These are phyloP conservation scores for Pythium rishiriense DNA, from an alignment of 352 stramenopile genomes.

Conservation along the genomic window DNA sequence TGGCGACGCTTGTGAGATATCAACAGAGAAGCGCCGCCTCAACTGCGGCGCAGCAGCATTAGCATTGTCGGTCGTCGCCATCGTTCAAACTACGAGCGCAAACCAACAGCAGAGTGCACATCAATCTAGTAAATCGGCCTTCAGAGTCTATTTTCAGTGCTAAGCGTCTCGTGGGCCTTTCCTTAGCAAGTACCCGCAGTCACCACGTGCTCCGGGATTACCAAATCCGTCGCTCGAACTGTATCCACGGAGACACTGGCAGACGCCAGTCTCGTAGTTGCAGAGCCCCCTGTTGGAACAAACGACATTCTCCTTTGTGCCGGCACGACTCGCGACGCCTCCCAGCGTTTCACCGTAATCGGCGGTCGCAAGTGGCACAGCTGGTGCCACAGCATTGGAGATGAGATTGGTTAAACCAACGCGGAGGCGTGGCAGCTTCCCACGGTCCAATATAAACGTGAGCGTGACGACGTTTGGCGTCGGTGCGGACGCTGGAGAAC, in stretches of 20 bases:
- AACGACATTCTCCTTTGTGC: slow-evolving; percentile 87
- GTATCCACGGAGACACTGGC: slow-evolving; percentile 50
- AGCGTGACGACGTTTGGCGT: slow-evolving; percentile 53
- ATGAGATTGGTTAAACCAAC: slow-evolving; percentile 29
- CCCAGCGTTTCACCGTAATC: slow-evolving; percentile 46
- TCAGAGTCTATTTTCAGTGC: slow-evolving; percentile 28
- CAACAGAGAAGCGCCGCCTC: slow-evolving; percentile 14
- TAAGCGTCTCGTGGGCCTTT: slow-evolving; percentile 17
- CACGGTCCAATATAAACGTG: slow-evolving; percentile 53
- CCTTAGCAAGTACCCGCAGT: slow-evolving; percentile 53
- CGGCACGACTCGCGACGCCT: slow-evolving; percentile 45
- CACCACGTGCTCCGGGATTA: slow-evolving; percentile 46
- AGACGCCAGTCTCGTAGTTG: slow-evolving; percentile 56
- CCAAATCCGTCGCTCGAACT: slow-evolving; percentile 65
- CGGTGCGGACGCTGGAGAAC: slow-evolving; percentile 31
- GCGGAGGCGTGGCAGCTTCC: slow-evolving; percentile 44
- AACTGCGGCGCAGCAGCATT: background rate
- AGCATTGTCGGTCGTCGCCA: slow-evolving; percentile 2
- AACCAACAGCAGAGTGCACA: background rate
- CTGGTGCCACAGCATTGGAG: slow-evolving; percentile 19
- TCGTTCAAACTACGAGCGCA: background rate
- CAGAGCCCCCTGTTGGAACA: slow-evolving; percentile 91
- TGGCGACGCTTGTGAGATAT: slow-evolving; percentile 6
- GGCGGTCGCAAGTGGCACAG: slow-evolving; percentile 30
- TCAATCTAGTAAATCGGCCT: background rate